These are phyloP conservation scores for Populus simonii DNA, from an alignment of 345 rosid species.

Conservation along the genomic window DNA sequence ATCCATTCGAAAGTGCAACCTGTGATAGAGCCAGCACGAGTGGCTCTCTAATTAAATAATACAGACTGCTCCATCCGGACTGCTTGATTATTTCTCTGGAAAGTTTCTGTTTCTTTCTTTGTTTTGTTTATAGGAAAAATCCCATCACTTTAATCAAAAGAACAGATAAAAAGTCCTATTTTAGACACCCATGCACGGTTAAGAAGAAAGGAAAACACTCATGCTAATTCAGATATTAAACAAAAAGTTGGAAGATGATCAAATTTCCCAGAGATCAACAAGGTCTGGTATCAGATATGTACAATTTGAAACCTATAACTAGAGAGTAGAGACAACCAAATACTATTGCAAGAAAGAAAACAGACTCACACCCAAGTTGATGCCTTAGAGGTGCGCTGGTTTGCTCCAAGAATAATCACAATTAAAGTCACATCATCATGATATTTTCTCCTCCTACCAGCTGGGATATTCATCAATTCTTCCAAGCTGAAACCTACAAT, in stretches of 20 bases:
- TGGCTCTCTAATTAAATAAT: neutral
- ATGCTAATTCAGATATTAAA: neutral
- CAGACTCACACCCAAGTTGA: conserved; percentile 51
- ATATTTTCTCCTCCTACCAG: conserved; percentile 89
- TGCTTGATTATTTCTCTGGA: neutral
- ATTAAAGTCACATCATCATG: conserved; percentile 93
- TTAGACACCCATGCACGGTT: neutral
- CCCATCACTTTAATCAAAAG: neutral
- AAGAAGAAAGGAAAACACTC: neutral
- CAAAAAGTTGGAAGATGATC: conserved; percentile 11
- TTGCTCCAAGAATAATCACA: conserved; percentile 74
- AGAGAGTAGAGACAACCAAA: neutral
- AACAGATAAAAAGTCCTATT: neutral
- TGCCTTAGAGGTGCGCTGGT: conserved; percentile 83
- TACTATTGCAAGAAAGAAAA: conserved; percentile 4
- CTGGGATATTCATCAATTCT: conserved; percentile 85
- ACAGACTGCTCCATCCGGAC: neutral
- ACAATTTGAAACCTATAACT: conserved; percentile 21
- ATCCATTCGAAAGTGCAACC: conserved; percentile 1
- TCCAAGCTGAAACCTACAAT: conserved; percentile 77
- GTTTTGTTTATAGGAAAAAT: neutral
- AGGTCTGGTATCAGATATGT: conserved; percentile 10
- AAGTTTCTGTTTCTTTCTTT: neutral
- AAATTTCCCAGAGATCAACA: conserved; percentile 1
- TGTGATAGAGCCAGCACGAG: neutral